phyloP scores from a whole-genome alignment of 2,329 filamentous ascomycete genomes.

The Talaromyces rugulosus region DNA sequence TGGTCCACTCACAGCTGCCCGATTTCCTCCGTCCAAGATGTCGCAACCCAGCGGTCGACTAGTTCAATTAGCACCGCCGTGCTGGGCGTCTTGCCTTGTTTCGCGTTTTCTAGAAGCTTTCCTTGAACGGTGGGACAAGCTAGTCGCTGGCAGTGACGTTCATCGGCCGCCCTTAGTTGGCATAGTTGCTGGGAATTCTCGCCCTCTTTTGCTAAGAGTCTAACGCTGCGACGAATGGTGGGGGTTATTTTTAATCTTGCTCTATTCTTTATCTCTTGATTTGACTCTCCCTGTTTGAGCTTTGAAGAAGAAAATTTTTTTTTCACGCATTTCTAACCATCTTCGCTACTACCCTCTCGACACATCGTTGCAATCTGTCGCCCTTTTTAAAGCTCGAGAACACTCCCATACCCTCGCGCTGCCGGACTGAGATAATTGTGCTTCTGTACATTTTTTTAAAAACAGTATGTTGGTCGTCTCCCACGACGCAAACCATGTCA shows the following conservation, averaged over 20 bases:
- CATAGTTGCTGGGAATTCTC: constrained; percentile 2
- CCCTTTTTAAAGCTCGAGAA: not conserved
- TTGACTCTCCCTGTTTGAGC: not conserved
- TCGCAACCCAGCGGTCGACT: not conserved
- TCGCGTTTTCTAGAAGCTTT: constrained; percentile 13
- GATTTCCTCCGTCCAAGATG: not conserved
- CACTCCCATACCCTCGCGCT: not conserved
- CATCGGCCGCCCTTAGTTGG: not conserved
- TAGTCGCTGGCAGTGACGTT: constrained; percentile 1
- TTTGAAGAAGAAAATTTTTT: not conserved
- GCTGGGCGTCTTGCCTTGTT: constrained; percentile 6
- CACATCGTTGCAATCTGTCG: not conserved
- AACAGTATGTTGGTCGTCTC: constrained; percentile 9
- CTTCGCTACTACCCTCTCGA: not conserved
- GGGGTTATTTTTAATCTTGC: constrained; percentile 2
- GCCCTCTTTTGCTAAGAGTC: not conserved
- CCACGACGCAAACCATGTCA: constrained; percentile 5
- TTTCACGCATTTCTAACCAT: not conserved
- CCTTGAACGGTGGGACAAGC: constrained; percentile 2
- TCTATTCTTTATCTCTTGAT: not conserved
- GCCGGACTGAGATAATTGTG: not conserved
- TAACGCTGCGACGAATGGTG: not conserved
- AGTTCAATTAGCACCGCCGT: constrained; percentile 1
- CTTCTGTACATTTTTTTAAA: not conserved
- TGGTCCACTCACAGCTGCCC: not conserved